phyloP scores from a whole-genome alignment of 2,329 filamentous ascomycete genomes.

The Geosmithia morbida region DNA sequence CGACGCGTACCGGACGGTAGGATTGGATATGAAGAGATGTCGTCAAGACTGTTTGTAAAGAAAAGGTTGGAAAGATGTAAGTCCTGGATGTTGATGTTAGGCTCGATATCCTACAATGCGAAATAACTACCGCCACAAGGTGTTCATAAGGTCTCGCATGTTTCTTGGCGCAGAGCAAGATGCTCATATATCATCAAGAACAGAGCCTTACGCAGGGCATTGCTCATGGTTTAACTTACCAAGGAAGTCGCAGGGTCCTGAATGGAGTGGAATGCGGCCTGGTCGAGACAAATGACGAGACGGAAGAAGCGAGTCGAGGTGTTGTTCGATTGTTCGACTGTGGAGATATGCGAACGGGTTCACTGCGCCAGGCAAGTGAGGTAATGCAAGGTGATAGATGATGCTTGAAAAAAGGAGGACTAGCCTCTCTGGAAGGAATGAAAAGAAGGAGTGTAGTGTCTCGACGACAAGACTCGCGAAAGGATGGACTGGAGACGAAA shows the following conservation, averaged over 20 bases:
- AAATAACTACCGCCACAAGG: neutral
- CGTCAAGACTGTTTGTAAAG: conserved; percentile 3
- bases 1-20: conserved; percentile 24
- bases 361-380: conserved; percentile 8
- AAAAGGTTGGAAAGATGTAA: neutral
- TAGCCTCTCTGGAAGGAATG: conserved; percentile 16
- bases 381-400: conserved; percentile 11
- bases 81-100: neutral
- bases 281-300: neutral
- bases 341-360: conserved; percentile 2
- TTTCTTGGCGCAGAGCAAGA: neutral
- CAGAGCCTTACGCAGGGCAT: neutral
- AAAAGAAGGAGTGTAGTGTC: conserved; percentile 12
- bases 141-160: neutral
- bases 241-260: conserved; percentile 1
- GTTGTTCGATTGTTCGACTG: conserved; percentile 1
- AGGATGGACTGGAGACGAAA: conserved; percentile 7
- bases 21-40: conserved; percentile 1
- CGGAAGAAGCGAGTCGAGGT: neutral
- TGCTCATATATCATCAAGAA: conserved; percentile 1
- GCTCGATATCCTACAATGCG: neutral
- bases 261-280: neutral
- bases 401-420: conserved; percentile 14
- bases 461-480: conserved; percentile 13
- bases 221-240: neutral